Base-by-base conservation (phyloP, 306 rosid genomes). In the Carpinus viminea region DNA sequence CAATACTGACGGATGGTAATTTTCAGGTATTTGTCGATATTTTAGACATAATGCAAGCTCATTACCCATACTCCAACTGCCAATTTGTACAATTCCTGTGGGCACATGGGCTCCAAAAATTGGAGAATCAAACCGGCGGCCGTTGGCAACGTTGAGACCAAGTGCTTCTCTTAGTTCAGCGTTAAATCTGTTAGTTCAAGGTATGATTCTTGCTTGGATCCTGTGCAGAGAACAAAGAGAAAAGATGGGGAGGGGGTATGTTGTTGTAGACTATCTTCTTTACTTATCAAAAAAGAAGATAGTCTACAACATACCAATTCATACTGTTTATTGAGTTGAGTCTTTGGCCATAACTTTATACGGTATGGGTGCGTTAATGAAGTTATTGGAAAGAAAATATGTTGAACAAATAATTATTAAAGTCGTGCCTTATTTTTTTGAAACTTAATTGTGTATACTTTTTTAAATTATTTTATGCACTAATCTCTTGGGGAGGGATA, bases 101-200 rank as follows among this genome's bases (percentile, higher is more conserved):
- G 99, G 99, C n/a, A 90, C 99, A 34, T 93, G 99, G 99, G 91
- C 93, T 83, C 99, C 99, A 18, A 86, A 88, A 86, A 93, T 96
- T 76, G 99, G 98, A 86, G 99, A 96, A 76, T 74, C 96, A 64
- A 96, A 90, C 79, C 57, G 76, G 76, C 92, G 82, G 72, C 92
- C 97, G 18, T 83, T 96, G 54, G 97, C 98, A 71, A 93, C 83
- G 89, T 89, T 96, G 94, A 96, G 91, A 89, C 92, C 96, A 31
- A 91, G 80, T 81, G 90, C 96, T 79, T 85, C 99, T 6, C 96
- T 96, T 76, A 79, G 92, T 62, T 85, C 97, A 46, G 99, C 98
- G 16, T 81, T 96, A 82, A 90, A 87, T 90, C 78, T 96, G 77
- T 84, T 93, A 86, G 86, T 93, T 83, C 93, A 93, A 88, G 98